These are phyloP conservation scores for Hymenoscyphus salicellus DNA, from an alignment of 2,329 filamentous ascomycete species.

Conservation along the genomic window DNA sequence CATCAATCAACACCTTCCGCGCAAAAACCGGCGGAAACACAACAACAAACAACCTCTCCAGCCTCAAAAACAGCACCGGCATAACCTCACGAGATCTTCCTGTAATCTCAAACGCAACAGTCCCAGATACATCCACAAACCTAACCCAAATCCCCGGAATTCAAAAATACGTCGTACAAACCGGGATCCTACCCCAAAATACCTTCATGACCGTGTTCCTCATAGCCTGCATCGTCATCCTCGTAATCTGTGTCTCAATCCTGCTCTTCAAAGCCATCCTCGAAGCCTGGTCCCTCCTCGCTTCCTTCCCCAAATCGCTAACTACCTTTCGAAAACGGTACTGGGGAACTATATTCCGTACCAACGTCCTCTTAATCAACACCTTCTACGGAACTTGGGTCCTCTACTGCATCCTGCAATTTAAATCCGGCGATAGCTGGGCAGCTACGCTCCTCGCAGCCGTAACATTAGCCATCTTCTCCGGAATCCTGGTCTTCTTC, in stretches of 20 bases:
- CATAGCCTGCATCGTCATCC: constrained; percentile 82
- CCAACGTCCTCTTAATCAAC: constrained; percentile 85
- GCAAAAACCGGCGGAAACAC: too few relatives aligned
- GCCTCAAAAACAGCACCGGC: constrained; percentile 49
- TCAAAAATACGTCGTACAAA: constrained; percentile 75
- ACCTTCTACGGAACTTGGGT: constrained; percentile 93
- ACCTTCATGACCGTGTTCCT: constrained; percentile 95
- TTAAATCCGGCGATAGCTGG: constrained; percentile 91
- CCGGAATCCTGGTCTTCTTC: constrained; percentile 76
- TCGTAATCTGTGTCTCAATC: constrained; percentile 77
- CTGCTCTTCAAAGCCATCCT: constrained; percentile 87
- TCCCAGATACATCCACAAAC: constrained; percentile 45
- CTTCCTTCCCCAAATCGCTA: constrained; percentile 76
- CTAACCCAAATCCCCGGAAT: constrained; percentile 55
- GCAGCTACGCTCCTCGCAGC: constrained; percentile 80
- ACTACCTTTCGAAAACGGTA: constrained; percentile 89
- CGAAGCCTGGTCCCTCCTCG: constrained; percentile 84
- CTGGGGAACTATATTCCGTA: constrained; percentile 85
- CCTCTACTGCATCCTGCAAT: constrained; percentile 92
- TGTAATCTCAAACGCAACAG: constrained; percentile 38
- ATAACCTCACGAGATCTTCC: constrained; percentile 10
- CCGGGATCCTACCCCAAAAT: constrained; percentile 81
- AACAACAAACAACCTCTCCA: constrained; percentile 46
- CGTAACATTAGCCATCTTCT: constrained; percentile 78
- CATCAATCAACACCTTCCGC: too few relatives aligned